These are phyloP conservation scores for Phytophthora hibernalis DNA, from an alignment of 352 stramenopile species.

Conservation along the genomic window DNA sequence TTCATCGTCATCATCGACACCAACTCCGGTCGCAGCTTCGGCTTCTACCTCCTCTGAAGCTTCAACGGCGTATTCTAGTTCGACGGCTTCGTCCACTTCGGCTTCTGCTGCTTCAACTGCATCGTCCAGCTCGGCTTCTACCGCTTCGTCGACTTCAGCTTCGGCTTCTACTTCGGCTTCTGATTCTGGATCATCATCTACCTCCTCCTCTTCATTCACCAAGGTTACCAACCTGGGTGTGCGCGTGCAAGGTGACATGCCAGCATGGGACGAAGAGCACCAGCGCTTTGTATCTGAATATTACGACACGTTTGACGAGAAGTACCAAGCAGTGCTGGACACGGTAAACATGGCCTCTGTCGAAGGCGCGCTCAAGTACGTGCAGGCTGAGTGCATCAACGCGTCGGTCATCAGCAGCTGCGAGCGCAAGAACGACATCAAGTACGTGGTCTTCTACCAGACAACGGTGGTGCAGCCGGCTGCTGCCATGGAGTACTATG, in stretches of 20 bases:
- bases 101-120: neutral
- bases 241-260: conserved; percentile 60
- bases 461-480: conserved; percentile 57
- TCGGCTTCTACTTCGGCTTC: conserved; percentile 11
- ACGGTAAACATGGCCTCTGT: conserved; percentile 63
- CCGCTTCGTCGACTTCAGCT: neutral
- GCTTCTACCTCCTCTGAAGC: conserved; percentile 8
- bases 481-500: conserved; percentile 53
- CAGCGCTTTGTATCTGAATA: conserved; percentile 48
- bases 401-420: conserved; percentile 42
- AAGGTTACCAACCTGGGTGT: conserved; percentile 54
- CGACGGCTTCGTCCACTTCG: conserved; percentile 2
- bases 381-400: conserved; percentile 73
- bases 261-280: conserved; percentile 45
- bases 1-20: no score
- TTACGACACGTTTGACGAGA: conserved; percentile 46
- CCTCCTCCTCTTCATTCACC: conserved; percentile 30
- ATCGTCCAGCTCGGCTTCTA: no score
- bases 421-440: conserved; percentile 64
- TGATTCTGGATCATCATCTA: conserved; percentile 6
- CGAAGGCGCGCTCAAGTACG: conserved; percentile 68
- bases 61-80: conserved; percentile 11
- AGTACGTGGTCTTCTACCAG: conserved; percentile 73
- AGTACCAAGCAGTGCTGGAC: conserved; percentile 52
- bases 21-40: neutral